Base-by-base conservation (phyloP, 257 asterid species). In the Forsythia viridissima region DNA sequence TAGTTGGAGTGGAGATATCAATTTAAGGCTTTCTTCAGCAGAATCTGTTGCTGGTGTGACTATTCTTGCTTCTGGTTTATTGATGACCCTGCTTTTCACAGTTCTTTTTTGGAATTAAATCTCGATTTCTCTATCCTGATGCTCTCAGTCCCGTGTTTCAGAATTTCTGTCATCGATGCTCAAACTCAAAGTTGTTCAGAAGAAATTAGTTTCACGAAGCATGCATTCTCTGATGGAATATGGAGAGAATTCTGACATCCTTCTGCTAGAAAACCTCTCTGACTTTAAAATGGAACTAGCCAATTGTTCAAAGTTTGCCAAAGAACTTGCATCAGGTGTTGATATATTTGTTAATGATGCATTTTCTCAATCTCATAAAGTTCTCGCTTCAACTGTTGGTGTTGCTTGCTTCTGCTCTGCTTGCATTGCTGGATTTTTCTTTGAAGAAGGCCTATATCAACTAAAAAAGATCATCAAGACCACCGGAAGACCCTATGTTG, bases 361-460 rank as follows among this genome's bases (percentile, higher is more conserved):
- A 21, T 92, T 93, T 85, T 95, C 92, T 10, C 91, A 92, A 76
- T 89, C 94, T 70, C 98, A 92, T 81, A 95, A 90, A 86, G 74
- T 88, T 82, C 93, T 93, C 76, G 96, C 99, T 69, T 95, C 98
- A 46, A 95, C 96, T 39, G 98, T 95, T 77, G 98, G 97, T 65
- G 75, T 91, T 80, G 84, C 96, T 84, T 42, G 92, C 82, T 93
- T 87, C 86, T 90, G 92, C 83, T 77, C 59, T 84, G 91, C 92
- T 73, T 87, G 83, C 78, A 76, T 93, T 81, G 92, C 97, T 21
- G 99, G 99, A 72, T 95, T 95, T 83, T 80, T 85, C 91, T 90
- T 95, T 79, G 97, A 91, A 81, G 91, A 91, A 82, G 74, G 86
- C 71, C 82, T 92, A 39, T 41, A 75, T 84, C 90, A 93, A 86